Conservation (phyloP, 2,329 filamentous ascomycete genomes). For the Sporothrix protearum region DNA sequence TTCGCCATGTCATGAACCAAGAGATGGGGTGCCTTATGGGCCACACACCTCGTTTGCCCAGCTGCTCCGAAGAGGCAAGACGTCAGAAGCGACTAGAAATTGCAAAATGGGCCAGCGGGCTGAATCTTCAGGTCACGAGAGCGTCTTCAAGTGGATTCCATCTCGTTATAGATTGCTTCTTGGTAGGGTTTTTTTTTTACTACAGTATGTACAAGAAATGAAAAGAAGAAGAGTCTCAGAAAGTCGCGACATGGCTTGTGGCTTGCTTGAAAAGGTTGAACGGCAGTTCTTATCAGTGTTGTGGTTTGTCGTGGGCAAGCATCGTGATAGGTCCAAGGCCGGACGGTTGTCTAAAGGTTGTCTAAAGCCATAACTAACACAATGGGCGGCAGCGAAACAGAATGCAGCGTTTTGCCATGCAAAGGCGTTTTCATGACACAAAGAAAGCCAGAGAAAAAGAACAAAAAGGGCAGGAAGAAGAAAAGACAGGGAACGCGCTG, state of each 20-base stretch:
- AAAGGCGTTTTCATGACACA: conserved; percentile 21
- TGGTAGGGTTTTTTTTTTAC: neutral
- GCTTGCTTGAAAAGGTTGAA: neutral
- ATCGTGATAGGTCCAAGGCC: conserved; percentile 28
- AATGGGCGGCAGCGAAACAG: conserved; percentile 23
- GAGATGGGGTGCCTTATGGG: no score
- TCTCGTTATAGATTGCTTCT: conserved; percentile 27
- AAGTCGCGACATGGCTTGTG: neutral
- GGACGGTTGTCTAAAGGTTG: conserved; percentile 27
- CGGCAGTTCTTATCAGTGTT: conserved; percentile 12
- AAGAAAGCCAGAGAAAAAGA: conserved; percentile 14
- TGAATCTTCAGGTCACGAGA: conserved; percentile 21
- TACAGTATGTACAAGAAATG: neutral
- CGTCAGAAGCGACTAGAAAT: conserved; percentile 1
- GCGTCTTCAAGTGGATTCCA: conserved; percentile 24
- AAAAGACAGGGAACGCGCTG: no score
- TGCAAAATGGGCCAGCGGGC: conserved; percentile 7
- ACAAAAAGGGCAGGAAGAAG: no score
- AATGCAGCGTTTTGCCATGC: conserved; percentile 3
- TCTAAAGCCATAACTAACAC: conserved; percentile 28
- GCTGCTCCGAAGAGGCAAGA: neutral
- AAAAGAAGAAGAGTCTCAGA: neutral
- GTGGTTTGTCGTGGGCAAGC: conserved; percentile 13
- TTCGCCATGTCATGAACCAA: neutral
- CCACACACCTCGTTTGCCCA: no score